Percentiles rank a stretch among this genome's conserved stretches.
These are phyloP conservation scores for Puccinia polysora DNA, from an alignment of 1,284 basidiomycete genomes.

Conservation along the genomic window DNA sequence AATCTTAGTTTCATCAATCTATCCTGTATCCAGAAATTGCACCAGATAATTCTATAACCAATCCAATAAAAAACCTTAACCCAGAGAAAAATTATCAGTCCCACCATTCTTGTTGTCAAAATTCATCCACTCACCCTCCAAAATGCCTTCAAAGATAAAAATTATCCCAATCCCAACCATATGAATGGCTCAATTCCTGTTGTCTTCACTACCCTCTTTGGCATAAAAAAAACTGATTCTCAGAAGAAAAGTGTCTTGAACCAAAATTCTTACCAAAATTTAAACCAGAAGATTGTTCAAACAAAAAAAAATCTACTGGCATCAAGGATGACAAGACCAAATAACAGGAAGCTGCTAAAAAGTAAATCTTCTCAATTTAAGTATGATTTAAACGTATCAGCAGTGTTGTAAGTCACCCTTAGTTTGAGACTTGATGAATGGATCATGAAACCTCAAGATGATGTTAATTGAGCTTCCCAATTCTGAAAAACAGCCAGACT, in stretches of 20 bases:
- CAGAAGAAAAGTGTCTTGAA: not conserved
- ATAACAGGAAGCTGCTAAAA: constrained; percentile 25
- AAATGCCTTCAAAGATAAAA: not conserved
- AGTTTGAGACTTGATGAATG: not conserved
- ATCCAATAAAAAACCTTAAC: constrained; percentile 4
- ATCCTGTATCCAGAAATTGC: constrained; percentile 8
- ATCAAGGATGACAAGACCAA: not conserved
- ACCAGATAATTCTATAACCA: constrained; percentile 20
- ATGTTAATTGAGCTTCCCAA: not conserved
- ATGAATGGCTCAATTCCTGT: not conserved
- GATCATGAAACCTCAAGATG: not conserved
- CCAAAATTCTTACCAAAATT: too few species aligned
- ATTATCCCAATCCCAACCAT: not conserved
- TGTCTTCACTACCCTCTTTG: not conserved
- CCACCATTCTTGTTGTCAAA: not conserved
- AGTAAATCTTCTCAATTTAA: constrained; percentile 28
- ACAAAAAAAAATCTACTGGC: not conserved
- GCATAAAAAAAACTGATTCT: too few species aligned
- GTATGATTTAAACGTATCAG: constrained; percentile 25
- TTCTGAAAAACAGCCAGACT: constrained; percentile 4
- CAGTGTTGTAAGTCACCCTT: constrained; percentile 14
- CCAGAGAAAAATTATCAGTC: constrained; percentile 18
- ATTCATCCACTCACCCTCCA: not conserved
- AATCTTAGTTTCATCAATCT: too few species aligned
- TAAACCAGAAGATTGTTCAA: too few species aligned